These are phyloP conservation scores for Fusarium sp. DNA, from an alignment of 2,329 filamentous ascomycete genomes.

Conservation along the genomic window DNA sequence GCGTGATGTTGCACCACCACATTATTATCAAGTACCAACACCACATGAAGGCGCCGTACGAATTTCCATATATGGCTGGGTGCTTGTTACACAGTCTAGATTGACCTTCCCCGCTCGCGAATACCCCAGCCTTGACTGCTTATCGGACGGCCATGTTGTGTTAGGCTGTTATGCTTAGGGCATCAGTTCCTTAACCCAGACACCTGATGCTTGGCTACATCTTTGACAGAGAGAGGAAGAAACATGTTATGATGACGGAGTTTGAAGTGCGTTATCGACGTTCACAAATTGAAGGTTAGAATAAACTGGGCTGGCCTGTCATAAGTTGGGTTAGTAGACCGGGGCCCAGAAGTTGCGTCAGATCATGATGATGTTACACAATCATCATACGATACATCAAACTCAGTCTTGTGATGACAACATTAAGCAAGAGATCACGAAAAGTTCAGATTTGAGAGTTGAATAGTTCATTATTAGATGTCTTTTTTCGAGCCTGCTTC, in stretches of 20 bases:
- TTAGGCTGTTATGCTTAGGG: background rate
- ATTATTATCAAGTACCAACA: background rate
- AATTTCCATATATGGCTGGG: background rate
- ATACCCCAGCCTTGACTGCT: slow-evolving; percentile 1
- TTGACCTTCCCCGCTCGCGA: slow-evolving; percentile 3
- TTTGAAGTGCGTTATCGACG: background rate
- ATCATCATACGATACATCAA: background rate
- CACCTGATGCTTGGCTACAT: slow-evolving; percentile 30
- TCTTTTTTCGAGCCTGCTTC: slow-evolving; percentile 30
- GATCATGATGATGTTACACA: background rate
- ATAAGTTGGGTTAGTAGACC: background rate
- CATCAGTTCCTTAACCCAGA: slow-evolving; percentile 20
- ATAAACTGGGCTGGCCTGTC: background rate
- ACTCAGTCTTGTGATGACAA: background rate
- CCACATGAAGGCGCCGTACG: background rate
- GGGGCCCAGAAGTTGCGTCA: background rate
- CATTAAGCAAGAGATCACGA: background rate
- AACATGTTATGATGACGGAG: background rate
- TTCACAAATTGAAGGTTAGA: background rate
- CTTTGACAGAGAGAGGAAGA: background rate
- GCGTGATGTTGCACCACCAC: slow-evolving; percentile 12
- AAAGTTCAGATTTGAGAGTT: background rate
- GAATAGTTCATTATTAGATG: slow-evolving; percentile 26
- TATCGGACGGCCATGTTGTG: background rate
- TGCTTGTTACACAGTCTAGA: slow-evolving; percentile 8